Evolutionary conservation across 2,329 filamentous ascomycete genomes (phyloP).

Genomic region (Elsinoe australis): DNA sequence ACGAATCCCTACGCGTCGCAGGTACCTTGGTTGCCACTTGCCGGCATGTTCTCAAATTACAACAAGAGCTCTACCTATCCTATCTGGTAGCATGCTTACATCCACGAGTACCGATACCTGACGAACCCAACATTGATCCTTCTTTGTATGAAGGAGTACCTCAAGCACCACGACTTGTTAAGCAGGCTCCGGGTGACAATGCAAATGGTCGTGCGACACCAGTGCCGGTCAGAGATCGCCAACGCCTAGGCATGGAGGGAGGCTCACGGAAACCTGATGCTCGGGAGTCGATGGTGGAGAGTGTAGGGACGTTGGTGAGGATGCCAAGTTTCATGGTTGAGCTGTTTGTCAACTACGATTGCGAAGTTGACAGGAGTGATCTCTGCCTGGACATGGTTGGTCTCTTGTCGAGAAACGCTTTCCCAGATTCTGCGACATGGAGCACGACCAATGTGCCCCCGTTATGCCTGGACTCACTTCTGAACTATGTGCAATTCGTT

Average conservation of each 20-base stretch:
- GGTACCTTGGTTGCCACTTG: constrained; percentile 88
- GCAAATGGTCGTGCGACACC: constrained; percentile 80
- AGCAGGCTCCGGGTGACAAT: constrained; percentile 63
- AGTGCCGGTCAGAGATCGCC: constrained; percentile 82
- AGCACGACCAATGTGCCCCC: constrained; percentile 97
- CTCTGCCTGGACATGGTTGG: constrained; percentile 94
- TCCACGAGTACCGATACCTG: constrained; percentile 86
- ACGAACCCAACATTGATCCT: constrained; percentile 83
- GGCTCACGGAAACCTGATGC: constrained; percentile 89
- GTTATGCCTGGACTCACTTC: constrained; percentile 80
- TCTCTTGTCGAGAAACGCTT: constrained; percentile 82
- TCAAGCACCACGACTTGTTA: constrained; percentile 79
- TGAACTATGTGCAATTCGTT: constrained; percentile 87
- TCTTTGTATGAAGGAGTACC: constrained; percentile 88
- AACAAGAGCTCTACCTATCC: constrained; percentile 91
- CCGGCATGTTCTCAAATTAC: constrained; percentile 80
- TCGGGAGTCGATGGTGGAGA: constrained; percentile 96
- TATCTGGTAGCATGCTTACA: constrained; percentile 92
- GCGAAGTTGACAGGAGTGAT: constrained; percentile 82
- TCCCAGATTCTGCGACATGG: constrained; percentile 96
- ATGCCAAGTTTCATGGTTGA: constrained; percentile 95
- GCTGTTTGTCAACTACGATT: constrained; percentile 96
- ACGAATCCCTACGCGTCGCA: constrained; percentile 85
- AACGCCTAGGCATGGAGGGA: constrained; percentile 86
- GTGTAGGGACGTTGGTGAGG: constrained; percentile 78